Evolutionary conservation across 805 yeast species (phyloP).

Genomic region (Saccharomyces cerevisiae): DNA sequence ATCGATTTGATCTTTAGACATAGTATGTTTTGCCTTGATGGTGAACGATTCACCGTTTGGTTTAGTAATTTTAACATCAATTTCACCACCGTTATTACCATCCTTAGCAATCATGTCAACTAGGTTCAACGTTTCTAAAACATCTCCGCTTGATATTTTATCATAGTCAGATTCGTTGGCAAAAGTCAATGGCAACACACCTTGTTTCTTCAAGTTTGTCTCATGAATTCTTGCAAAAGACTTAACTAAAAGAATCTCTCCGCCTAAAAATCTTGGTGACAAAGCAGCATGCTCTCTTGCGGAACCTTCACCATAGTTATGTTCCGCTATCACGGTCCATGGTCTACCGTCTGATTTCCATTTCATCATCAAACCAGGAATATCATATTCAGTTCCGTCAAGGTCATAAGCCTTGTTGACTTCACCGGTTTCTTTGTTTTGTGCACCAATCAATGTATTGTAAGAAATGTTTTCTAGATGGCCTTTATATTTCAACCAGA

Average conservation of each 20-base stretch:
- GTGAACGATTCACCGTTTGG: slow-evolving; percentile 60
- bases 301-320: slow-evolving; percentile 97
- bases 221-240: slow-evolving; percentile 98
- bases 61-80: slow-evolving; percentile 67
- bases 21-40: slow-evolving; percentile 81
- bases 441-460: slow-evolving; percentile 94
- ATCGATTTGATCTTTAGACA: slow-evolving; percentile 92
- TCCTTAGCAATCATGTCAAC: slow-evolving; percentile 67
- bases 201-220: slow-evolving; percentile 96
- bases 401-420: slow-evolving; percentile 85
- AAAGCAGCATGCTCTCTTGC: slow-evolving; percentile 99
- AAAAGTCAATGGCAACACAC: slow-evolving; percentile 90
- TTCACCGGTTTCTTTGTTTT: slow-evolving; percentile 93
- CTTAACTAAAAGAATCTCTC: slow-evolving; percentile 77
- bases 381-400: slow-evolving; percentile 67
- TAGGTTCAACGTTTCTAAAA: slow-evolving; percentile 64
- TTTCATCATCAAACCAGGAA: slow-evolving; percentile 94
- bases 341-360: slow-evolving; percentile 83
- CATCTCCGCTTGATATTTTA: slow-evolving; percentile 65
- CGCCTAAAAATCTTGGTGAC: slow-evolving; percentile 91
- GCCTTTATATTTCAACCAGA: slow-evolving; percentile 97
- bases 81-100: slow-evolving; percentile 81
- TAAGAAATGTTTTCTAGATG: slow-evolving; percentile 92
- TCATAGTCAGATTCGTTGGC: slow-evolving; percentile 88
- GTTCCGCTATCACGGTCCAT: slow-evolving; percentile 95